Evolutionary conservation across 257 asterid genomes (phyloP).

Genomic region (Petunia axillaris): DNA sequence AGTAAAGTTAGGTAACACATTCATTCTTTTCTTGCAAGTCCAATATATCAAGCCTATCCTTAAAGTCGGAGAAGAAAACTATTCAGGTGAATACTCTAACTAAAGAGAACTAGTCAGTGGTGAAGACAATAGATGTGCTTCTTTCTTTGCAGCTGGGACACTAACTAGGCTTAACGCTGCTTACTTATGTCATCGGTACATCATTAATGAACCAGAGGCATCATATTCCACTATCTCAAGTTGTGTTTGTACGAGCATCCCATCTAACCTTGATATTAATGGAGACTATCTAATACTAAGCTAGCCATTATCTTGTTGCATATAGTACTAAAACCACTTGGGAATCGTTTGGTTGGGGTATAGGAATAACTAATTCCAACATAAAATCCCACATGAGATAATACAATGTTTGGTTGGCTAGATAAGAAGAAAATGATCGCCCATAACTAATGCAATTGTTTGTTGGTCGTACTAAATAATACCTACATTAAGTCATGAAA

Average conservation of each 20-base stretch:
- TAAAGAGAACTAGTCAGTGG: constrained; percentile 9
- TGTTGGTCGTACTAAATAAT: too few relatives aligned
- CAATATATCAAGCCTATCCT: constrained; percentile 5
- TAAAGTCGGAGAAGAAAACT: background rate
- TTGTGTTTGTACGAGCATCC: background rate
- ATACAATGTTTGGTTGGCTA: too few relatives aligned
- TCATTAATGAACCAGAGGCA: background rate
- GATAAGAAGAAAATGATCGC: too few relatives aligned
- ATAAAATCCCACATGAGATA: too few relatives aligned
- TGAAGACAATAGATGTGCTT: background rate
- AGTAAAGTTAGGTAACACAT: too few relatives aligned
- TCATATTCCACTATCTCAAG: constrained; percentile 6
- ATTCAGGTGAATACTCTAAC: background rate
- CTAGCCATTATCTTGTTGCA: background rate
- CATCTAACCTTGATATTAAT: background rate
- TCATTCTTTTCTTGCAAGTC: background rate
- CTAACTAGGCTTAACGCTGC: background rate
- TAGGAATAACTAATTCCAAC: too few relatives aligned
- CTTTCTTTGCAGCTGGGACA: background rate
- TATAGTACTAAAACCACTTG: background rate
- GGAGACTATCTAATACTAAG: background rate
- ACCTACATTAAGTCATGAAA: too few relatives aligned
- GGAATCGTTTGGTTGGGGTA: too few relatives aligned
- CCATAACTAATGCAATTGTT: too few relatives aligned
- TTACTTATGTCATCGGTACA: background rate